Conservation (phyloP, 1,284 basidiomycete genomes). For the Apiotrichum domesticum region DNA sequence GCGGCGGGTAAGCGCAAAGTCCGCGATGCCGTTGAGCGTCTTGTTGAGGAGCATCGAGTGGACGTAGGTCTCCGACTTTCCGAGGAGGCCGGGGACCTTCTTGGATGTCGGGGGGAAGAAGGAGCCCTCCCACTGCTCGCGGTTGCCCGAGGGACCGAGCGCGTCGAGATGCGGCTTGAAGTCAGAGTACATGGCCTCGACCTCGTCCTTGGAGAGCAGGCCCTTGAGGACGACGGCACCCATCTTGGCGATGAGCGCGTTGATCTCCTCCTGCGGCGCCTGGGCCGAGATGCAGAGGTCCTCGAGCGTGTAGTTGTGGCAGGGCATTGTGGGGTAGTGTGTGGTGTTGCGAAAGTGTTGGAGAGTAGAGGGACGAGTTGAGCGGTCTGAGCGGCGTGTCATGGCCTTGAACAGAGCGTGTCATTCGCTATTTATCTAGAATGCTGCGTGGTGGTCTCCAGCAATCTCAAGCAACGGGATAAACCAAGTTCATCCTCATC, state of each 20-base stretch:
- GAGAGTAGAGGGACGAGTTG: too few relatives aligned
- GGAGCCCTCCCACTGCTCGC: constrained; percentile 17
- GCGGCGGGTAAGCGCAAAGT: constrained; percentile 15
- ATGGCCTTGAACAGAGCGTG: too few relatives aligned
- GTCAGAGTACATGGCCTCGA: constrained; percentile 11
- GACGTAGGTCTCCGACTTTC: constrained; percentile 12
- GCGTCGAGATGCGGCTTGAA: constrained; percentile 17
- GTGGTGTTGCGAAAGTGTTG: too few relatives aligned
- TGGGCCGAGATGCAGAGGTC: constrained; percentile 17
- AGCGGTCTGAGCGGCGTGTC: neutral
- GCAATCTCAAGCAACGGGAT: too few relatives aligned
- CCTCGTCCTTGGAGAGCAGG: constrained; percentile 9
- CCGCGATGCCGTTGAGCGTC: constrained; percentile 13
- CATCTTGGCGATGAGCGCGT: constrained; percentile 19
- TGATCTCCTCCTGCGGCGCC: constrained; percentile 18
- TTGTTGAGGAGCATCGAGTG: constrained; percentile 14
- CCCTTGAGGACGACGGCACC: constrained; percentile 18
- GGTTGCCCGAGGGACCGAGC: constrained; percentile 12
- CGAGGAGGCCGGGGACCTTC: constrained; percentile 15
- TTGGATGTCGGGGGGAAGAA: constrained; percentile 18
- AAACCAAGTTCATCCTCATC: too few relatives aligned
- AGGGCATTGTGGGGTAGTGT: constrained; percentile 6
- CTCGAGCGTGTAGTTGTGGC: constrained; percentile 17
- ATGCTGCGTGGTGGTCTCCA: too few relatives aligned
- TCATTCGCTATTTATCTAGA: too few relatives aligned